Conservation (phyloP, 495 filamentous ascomycete genomes). For the Penicillium subrubescens region DNA sequence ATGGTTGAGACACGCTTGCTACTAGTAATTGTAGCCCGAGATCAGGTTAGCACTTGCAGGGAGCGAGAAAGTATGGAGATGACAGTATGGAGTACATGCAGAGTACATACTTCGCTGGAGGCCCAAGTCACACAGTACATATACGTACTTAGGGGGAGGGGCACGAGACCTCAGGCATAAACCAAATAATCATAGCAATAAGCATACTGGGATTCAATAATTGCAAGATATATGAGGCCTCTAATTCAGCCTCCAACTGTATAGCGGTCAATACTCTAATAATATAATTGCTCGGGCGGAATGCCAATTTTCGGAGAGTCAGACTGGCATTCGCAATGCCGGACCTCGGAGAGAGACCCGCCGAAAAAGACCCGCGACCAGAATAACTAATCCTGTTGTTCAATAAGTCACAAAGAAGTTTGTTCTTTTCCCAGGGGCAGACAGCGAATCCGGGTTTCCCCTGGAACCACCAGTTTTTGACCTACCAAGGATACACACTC, state of each 20-base stretch:
- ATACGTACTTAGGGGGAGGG: neutral
- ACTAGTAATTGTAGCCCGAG: slow-evolving; percentile 6
- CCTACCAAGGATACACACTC: too few relatives aligned
- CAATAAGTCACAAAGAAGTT: too few relatives aligned
- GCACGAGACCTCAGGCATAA: slow-evolving; percentile 4
- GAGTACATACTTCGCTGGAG: neutral
- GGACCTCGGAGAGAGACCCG: slow-evolving; percentile 1
- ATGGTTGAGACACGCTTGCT: neutral
- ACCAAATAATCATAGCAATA: neutral
- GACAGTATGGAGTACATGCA: slow-evolving; percentile 7
- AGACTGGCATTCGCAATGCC: neutral
- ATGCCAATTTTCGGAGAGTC: neutral
- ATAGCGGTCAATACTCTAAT: neutral
- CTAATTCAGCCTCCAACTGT: neutral
- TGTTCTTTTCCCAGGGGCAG: slow-evolving; percentile 1
- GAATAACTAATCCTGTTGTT: neutral
- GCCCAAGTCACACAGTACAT: neutral
- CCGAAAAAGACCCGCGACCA: slow-evolving; percentile 5
- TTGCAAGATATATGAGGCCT: neutral
- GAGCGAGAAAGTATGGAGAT: neutral
- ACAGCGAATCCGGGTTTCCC: neutral
- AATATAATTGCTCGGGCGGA: neutral
- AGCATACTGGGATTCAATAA: neutral
- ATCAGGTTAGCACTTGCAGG: slow-evolving; percentile 13
- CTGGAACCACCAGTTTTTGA: neutral